phyloP scores from a whole-genome alignment of 2,329 filamentous ascomycete genomes.

The Orbilia blumenaviensis region DNA sequence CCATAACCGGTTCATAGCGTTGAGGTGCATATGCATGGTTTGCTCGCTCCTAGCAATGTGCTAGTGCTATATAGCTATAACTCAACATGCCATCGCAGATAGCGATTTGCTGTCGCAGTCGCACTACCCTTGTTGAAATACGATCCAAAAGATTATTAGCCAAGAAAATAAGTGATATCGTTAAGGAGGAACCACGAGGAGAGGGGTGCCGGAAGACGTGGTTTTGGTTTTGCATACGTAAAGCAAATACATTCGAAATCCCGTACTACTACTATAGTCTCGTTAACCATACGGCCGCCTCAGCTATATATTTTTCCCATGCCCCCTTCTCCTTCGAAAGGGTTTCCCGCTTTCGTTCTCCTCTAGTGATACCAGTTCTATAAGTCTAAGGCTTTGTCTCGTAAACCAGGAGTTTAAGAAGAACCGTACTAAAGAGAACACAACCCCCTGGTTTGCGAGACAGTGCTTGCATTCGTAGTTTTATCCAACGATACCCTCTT shows the following conservation, averaged over 20 bases:
- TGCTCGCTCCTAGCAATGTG: background rate
- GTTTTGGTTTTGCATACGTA: background rate
- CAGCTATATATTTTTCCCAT: too few relatives aligned
- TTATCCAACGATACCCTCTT: background rate
- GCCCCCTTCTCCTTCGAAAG: background rate
- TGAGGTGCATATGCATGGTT: background rate
- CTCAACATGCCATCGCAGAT: background rate
- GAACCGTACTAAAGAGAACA: background rate
- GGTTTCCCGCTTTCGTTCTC: background rate
- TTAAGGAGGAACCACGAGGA: background rate
- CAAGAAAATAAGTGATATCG: background rate
- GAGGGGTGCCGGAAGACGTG: too few relatives aligned
- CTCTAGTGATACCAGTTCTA: background rate
- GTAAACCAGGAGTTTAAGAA: background rate
- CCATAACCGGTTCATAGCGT: too few relatives aligned
- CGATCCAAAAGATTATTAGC: too few relatives aligned
- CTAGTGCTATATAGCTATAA: too few relatives aligned
- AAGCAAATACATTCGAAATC: background rate
- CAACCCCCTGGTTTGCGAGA: background rate
- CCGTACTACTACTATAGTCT: background rate
- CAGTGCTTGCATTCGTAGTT: background rate
- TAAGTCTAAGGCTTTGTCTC: too few relatives aligned
- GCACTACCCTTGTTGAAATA: background rate
- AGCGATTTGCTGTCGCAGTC: background rate
- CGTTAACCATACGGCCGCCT: too few relatives aligned